Conservation (phyloP, 106 monocot genomes). For the Dendrobium nobile region DNA sequence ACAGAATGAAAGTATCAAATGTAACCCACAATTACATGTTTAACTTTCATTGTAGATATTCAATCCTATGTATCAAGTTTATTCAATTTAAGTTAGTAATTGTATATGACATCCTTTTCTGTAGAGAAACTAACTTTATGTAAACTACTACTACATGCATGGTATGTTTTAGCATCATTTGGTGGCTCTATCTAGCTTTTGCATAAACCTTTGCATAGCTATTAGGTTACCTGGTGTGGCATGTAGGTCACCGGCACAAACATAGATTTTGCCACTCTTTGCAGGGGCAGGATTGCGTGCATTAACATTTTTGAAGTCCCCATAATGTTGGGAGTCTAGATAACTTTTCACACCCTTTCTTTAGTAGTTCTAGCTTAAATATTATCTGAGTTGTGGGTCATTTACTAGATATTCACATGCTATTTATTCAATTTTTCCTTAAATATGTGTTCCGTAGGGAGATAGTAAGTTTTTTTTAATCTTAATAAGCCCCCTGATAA, state of each 20-base stretch:
- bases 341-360: too few relatives aligned
- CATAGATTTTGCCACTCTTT: background rate
- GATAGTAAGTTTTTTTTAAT: too few relatives aligned
- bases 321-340: too few relatives aligned
- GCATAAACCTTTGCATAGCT: background rate
- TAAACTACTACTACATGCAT: background rate
- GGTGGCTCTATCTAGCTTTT: background rate
- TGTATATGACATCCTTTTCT: background rate
- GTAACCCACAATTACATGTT: background rate
- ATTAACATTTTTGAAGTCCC: too few relatives aligned
- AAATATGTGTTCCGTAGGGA: too few relatives aligned
- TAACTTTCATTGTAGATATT: background rate
- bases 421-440: too few relatives aligned
- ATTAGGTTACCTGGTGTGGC: background rate
- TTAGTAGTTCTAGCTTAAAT: background rate
- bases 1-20: background rate
- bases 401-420: background rate
- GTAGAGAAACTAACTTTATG: background rate
- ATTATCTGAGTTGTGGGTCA: background rate
- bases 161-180: background rate
- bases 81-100: background rate
- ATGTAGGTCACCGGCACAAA: background rate
- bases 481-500: too few relatives aligned
- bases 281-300: too few relatives aligned
- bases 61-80: background rate